These are phyloP conservation scores for Inosperma sp. DNA, from an alignment of 768 basidiomycete species.

Conservation along the genomic window DNA sequence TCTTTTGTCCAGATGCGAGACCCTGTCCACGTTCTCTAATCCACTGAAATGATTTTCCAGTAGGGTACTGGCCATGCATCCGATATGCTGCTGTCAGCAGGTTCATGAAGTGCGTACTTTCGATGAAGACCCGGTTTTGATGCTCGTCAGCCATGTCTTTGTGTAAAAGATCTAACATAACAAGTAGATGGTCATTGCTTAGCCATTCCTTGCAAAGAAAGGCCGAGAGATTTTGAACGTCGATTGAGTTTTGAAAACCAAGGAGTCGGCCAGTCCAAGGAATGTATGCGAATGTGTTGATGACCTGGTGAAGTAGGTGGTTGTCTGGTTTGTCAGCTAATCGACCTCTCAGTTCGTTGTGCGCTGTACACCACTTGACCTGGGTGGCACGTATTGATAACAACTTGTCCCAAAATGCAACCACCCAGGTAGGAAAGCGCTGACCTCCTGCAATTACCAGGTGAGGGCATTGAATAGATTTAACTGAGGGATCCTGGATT, in stretches of 20 bases:
- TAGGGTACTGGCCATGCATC: no score
- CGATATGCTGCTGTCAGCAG: no score
- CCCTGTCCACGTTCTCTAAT: no score
- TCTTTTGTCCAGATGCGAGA: no score
- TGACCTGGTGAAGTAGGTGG: neutral
- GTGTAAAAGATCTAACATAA: neutral
- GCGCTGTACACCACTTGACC: neutral
- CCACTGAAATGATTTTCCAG: no score
- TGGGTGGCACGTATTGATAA: neutral
- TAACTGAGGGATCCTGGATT: neutral
- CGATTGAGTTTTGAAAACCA: neutral
- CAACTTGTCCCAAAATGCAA: neutral
- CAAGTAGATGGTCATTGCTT: neutral
- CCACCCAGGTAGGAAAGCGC: neutral
- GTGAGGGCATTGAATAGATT: neutral
- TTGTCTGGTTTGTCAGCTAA: neutral
- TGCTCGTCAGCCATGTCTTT: neutral
- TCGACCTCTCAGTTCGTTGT: neutral
- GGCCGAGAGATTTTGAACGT: neutral
- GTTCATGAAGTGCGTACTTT: neutral
- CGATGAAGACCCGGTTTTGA: neutral
- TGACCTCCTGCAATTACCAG: neutral
- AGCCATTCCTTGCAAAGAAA: neutral
- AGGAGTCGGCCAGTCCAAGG: neutral
- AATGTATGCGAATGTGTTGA: neutral